A percentile compares a stretch with the other conserved stretches of the same genome.
These are phyloP conservation scores for Arthrobotrys sphaeroides DNA, from an alignment of 2,329 filamentous ascomycete genomes.

Conservation along the genomic window DNA sequence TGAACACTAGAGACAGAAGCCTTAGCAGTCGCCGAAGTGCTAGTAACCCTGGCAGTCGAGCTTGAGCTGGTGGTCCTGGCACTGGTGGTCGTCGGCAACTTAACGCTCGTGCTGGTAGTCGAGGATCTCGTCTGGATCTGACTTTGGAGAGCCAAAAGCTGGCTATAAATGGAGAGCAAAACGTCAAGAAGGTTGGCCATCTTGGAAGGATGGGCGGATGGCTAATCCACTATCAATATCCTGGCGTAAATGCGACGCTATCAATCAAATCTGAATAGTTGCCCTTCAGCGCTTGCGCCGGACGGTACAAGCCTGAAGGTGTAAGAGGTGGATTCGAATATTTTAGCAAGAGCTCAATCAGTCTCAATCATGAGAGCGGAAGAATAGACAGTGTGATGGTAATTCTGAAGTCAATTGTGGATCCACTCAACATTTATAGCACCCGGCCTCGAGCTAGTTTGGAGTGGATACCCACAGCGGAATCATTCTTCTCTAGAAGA, in stretches of 20 bases:
- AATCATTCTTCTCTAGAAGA: neutral
- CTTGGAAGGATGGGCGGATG: neutral
- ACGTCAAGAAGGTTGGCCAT: conserved; percentile 6
- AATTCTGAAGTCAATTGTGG: neutral
- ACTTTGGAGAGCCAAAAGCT: conserved; percentile 12
- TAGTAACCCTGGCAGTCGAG: neutral
- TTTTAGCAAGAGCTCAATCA: neutral
- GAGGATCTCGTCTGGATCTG: conserved; percentile 14
- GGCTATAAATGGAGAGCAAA: conserved; percentile 11
- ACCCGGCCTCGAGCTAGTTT: neutral
- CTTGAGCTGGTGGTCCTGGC: neutral
- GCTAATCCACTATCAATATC: neutral
- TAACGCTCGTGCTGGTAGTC: neutral
- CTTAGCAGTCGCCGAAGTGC: conserved; percentile 22
- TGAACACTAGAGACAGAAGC: conserved; percentile 17
- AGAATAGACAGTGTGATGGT: neutral
- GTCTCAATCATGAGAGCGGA: neutral
- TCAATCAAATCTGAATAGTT: neutral
- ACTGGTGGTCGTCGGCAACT: conserved; percentile 8
- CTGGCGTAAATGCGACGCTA: neutral
- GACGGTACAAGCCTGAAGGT: neutral
- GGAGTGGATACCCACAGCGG: neutral
- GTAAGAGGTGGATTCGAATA: neutral
- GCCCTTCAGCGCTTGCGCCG: neutral
- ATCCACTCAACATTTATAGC: conserved; percentile 12